These are phyloP conservation scores for Spatholobus suberectus DNA, from an alignment of 306 rosid species.

Conservation along the genomic window DNA sequence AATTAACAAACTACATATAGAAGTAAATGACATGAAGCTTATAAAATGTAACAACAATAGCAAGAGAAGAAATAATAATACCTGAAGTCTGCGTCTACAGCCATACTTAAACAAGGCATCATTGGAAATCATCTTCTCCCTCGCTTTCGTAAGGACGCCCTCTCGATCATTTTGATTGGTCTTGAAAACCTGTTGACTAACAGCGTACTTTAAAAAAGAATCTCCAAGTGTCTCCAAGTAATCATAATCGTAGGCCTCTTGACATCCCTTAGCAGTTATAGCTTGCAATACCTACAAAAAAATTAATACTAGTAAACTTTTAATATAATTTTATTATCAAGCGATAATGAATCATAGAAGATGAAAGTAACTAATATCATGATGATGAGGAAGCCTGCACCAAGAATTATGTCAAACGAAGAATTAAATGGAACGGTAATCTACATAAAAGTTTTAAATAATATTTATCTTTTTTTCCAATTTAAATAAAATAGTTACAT, in stretches of 20 bases:
- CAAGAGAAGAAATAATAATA: not conserved
- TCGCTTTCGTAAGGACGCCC: slow-evolving; percentile 59
- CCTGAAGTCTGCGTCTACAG: slow-evolving; percentile 54
- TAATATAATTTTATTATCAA: too few relatives aligned
- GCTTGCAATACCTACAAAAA: slow-evolving; percentile 69
- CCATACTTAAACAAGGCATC: slow-evolving; percentile 53
- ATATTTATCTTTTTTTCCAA: too few relatives aligned
- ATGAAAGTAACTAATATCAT: too few relatives aligned
- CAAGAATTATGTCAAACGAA: too few relatives aligned
- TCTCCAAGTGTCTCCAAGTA: slow-evolving; percentile 81
- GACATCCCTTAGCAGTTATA: slow-evolving; percentile 63
- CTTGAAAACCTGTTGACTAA: slow-evolving; percentile 63
- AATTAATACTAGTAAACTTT: too few relatives aligned
- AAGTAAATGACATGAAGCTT: not conserved
- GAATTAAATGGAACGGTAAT: too few relatives aligned
- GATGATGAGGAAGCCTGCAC: not conserved
- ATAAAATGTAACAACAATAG: not conserved
- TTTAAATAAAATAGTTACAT: too few relatives aligned
- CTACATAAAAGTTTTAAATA: too few relatives aligned
- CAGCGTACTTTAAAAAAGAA: slow-evolving; percentile 72
- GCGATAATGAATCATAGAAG: too few relatives aligned
- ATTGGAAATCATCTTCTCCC: slow-evolving; percentile 51
- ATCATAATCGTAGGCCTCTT: slow-evolving; percentile 59
- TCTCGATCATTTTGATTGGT: slow-evolving; percentile 49
- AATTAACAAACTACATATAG: not conserved